Base-by-base conservation (phyloP, 768 basidiomycete species). In the Tylopilus felleus region DNA sequence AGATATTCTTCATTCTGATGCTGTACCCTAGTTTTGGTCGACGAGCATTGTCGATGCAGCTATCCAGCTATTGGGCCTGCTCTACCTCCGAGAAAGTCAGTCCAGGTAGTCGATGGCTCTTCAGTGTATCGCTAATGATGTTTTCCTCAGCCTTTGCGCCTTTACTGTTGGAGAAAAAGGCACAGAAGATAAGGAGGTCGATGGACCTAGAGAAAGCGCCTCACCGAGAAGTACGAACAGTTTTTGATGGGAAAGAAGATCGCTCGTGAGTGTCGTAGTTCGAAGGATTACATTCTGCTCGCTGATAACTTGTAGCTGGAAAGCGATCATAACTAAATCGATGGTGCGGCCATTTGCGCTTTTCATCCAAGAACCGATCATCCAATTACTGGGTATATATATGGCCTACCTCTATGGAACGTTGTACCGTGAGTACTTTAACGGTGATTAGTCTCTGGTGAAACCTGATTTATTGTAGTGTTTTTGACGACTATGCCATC, bases 321-420 rank as follows among this genome's bases (percentile, higher is more conserved):
- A 73, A 60, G 45, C 62, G 1, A 75, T 89, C 33, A 70, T 92
- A 53, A 41, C 56, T 1, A 78, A 72, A 53, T 77, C 86, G 0
- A 68, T 92, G 22, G 68, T 75, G 12, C 79, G 89, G n/a, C 91
- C 92, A 0, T 87, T 93, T 70, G 61, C 69, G 5, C 65, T 92
- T 12, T 85, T 89, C 52, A 61, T 51, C 0, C 62, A 61, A 5
- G 88, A 91, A 62, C 80, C 83, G 1, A 87, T 90, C 59, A 73
- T 88, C 19, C 86, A 88, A 60, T 65, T 88, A 2, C 69, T 90
- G 10, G 83, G 84, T 0, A 4, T 83, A 1, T 90, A 88, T 56
- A 81, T 87, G 78, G 82, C 85, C 0, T 82, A 87, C 58, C 63
- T 86, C 14, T 92, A 86, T 52, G 89, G 85, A 5, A 61, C 75